Evolutionary conservation across 192 early-diverging fungal species (phyloP).

Genomic region (Pilaira anomala): DNA sequence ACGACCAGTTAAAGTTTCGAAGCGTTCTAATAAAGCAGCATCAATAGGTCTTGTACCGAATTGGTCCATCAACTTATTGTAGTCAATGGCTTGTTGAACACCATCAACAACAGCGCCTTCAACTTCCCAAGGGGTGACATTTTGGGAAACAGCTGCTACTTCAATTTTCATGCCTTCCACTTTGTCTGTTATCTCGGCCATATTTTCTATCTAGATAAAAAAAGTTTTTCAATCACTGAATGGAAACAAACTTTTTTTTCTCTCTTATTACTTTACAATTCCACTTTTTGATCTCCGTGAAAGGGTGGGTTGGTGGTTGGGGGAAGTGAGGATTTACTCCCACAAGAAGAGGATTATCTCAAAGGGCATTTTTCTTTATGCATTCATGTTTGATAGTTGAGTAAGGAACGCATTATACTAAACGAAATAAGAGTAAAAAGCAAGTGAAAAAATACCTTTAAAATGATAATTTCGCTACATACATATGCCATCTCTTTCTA

Average conservation of each 20-base stretch:
- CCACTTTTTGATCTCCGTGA: too few species aligned
- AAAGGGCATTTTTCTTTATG: too few species aligned
- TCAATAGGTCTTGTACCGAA: conserved; percentile 88
- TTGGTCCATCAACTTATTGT: conserved; percentile 80
- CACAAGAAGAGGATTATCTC: too few species aligned
- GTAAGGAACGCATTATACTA: too few species aligned
- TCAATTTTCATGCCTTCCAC: conserved; percentile 15
- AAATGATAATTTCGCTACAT: too few species aligned
- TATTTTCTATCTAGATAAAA: neutral
- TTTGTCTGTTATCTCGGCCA: conserved; percentile 1
- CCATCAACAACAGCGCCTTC: conserved; percentile 90
- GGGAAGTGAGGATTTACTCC: too few species aligned
- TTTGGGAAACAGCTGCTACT: conserved; percentile 41
- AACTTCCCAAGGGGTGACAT: conserved; percentile 91
- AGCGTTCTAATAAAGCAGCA: conserved; percentile 67
- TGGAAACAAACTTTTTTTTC: neutral
- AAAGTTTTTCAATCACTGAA: neutral
- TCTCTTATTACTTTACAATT: conserved; percentile 1
- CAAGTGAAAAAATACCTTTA: too few species aligned
- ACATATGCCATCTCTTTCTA: too few species aligned
- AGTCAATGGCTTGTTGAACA: conserved; percentile 84
- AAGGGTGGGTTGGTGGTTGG: too few species aligned
- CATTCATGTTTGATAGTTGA: too few species aligned
- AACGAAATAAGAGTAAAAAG: too few species aligned
- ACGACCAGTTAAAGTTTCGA: conserved; percentile 82